Evolutionary conservation across 352 stramenopile genomes (phyloP), one percentile per base, ranked within the genome.

Genomic region (Peronospora tabacina): DNA sequence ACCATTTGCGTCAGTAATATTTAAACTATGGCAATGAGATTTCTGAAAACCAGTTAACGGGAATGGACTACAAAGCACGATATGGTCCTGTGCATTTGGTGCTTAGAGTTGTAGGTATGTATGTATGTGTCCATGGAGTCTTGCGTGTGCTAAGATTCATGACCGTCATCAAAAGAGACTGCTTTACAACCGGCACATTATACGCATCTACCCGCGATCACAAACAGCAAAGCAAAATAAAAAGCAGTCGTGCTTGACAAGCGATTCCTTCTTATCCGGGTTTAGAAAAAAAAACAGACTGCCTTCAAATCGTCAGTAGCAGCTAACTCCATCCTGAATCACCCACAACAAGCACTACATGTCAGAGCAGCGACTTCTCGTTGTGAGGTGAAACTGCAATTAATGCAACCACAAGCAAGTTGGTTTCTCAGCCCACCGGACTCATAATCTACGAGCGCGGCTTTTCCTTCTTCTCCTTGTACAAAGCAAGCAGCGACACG

Each of bases 381-480:
- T 28, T n/a, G 8, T 4, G 30, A 42, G 4, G 29, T 16, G 2
- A 28, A 24, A 13, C 19, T 59, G 47, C 38, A 35, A 17, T 39
- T 26, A 42, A 17, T 13, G 34, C 55, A n/a, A 37, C 22, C 26
- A 52, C 49, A 15, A 22, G 15, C 43, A 29, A 58, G 44, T 11
- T 26, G 5, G 11, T 51, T 63, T 44, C 57, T 22, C 36, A 39
- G 20, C 32, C 22, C 22, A 34, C 53, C 39, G 12, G 52, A 38
- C 44, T 47, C 54, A 70, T 66, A 66, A 75, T 87, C 90, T 97
- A 97, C 63, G 90, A 97, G 90, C 96, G 91, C 61, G 96, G 96
- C 89, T 99, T 99, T 75, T 99, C 97, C 94, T 99, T 99, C 95
- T 99, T 99, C 75, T 98, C 86, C 91, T 99, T 99, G 92, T 98